Conservation (phyloP, 179 eudicot genomes). For the Camellia oleifera region DNA sequence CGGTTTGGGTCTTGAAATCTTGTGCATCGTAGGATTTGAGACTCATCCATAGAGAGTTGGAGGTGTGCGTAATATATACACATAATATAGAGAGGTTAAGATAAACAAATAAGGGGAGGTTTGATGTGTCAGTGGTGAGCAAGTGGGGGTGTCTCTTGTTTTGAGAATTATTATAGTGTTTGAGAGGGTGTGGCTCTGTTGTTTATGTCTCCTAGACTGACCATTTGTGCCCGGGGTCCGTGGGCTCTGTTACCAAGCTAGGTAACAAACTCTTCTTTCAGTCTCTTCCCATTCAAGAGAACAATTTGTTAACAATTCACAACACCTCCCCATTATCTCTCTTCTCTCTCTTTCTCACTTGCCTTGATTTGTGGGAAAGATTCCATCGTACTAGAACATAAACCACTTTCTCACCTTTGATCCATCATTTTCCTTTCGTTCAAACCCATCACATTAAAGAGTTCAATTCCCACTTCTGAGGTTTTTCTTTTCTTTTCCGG, state of each 20-base stretch:
- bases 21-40: not conserved
- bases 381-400: slow-evolving; percentile 23
- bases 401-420: not conserved
- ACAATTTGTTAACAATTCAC: slow-evolving; percentile 19
- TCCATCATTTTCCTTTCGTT: slow-evolving; percentile 17
- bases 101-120: slow-evolving; percentile 15
- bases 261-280: slow-evolving; percentile 40
- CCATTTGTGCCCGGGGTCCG: slow-evolving; percentile 33
- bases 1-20: slow-evolving; percentile 35
- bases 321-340: slow-evolving; percentile 15
- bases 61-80: not conserved
- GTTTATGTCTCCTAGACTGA: slow-evolving; percentile 27
- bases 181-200: slow-evolving; percentile 30
- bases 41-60: slow-evolving; percentile 6
- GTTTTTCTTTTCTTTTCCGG: slow-evolving; percentile 19
- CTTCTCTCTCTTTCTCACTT: slow-evolving; percentile 8
- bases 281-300: slow-evolving; percentile 32
- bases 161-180: slow-evolving; percentile 20
- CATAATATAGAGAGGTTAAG: not conserved
- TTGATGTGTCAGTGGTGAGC: slow-evolving; percentile 34
- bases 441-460: slow-evolving; percentile 19
- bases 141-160: slow-evolving; percentile 43
- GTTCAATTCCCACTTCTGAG: slow-evolving; percentile 25
- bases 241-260: slow-evolving; percentile 53
- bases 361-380: slow-evolving; percentile 33